Percentiles rank a stretch among this genome's conserved stretches.
Conservation (phyloP, 1,284 basidiomycete species). For the Sanghuangporus baumii region DNA sequence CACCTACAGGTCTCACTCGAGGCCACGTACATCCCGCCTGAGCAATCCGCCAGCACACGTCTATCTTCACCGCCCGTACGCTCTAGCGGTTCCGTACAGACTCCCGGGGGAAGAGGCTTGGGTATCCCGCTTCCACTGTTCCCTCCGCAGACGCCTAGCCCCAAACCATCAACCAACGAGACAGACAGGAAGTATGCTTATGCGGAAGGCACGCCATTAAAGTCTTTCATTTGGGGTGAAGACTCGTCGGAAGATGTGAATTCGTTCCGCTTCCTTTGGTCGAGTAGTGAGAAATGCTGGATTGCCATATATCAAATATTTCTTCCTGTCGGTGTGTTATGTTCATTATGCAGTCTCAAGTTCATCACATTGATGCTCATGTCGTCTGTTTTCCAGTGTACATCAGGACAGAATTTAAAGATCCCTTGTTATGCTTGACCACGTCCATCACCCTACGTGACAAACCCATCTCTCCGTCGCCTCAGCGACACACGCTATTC, state of each 20-base stretch:
- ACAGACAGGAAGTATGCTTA: conserved; percentile 68
- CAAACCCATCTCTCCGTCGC: conserved; percentile 48
- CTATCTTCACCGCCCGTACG: conserved; percentile 39
- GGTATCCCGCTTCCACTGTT: conserved; percentile 55
- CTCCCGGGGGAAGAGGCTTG: conserved; percentile 27
- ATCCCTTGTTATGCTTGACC: conserved; percentile 79
- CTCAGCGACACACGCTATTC: conserved; percentile 48
- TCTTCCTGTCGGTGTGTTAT: conserved; percentile 64
- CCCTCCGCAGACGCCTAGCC: conserved; percentile 71
- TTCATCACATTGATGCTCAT: conserved; percentile 9
- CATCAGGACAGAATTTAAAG: conserved; percentile 58
- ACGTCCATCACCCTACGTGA: conserved; percentile 76
- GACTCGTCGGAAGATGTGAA: conserved; percentile 43
- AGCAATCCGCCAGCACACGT: conserved; percentile 30
- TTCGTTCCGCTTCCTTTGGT: conserved; percentile 60
- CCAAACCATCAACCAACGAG: conserved; percentile 62
- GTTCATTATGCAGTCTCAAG: not conserved
- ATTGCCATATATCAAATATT: conserved; percentile 70
- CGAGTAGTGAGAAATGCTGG: conserved; percentile 55
- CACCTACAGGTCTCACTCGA: conserved; percentile 76
- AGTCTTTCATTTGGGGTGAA: conserved; percentile 70
- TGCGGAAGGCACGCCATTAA: conserved; percentile 69
- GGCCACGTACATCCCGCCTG: conserved; percentile 69
- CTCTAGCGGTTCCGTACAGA: conserved; percentile 10
- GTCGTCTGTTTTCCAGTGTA: conserved; percentile 44